Conservation (phyloP, 768 basidiomycete species). For the Russula foetens region DNA sequence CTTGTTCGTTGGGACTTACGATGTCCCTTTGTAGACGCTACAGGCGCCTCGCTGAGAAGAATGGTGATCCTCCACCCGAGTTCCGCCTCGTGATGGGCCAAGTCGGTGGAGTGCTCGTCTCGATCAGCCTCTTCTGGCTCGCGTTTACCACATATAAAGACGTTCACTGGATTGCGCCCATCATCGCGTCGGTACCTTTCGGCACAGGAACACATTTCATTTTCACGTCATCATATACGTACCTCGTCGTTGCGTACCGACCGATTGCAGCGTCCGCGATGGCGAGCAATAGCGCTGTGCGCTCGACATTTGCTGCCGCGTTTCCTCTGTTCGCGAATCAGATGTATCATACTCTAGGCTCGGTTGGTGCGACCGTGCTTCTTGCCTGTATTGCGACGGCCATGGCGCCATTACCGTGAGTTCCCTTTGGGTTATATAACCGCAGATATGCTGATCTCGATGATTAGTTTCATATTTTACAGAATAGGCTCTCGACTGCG, state of each 20-base stretch:
- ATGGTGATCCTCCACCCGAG: conserved; percentile 1
- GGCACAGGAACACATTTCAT: conserved; percentile 51
- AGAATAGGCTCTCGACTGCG: neutral
- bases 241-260: conserved; percentile 42
- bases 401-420: conserved; percentile 43
- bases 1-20: neutral
- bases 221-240: conserved; percentile 61
- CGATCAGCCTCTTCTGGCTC: conserved; percentile 42
- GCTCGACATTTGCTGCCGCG: conserved; percentile 31
- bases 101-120: conserved; percentile 42
- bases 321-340: conserved; percentile 34
- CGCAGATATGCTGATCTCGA: neutral
- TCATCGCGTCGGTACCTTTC: conserved; percentile 34
- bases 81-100: conserved; percentile 9
- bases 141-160: conserved; percentile 27
- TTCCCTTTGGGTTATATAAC: neutral
- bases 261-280: conserved; percentile 54
- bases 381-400: conserved; percentile 33
- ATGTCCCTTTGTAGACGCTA: neutral
- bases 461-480: neutral
- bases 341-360: conserved; percentile 31
- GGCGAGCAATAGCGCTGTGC: conserved; percentile 50
- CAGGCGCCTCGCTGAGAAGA: neutral
- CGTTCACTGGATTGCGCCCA: conserved; percentile 43
- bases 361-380: conserved; percentile 31